These are phyloP conservation scores for Saccharomyces jurei DNA, from an alignment of 805 yeast genomes.

Conservation along the genomic window DNA sequence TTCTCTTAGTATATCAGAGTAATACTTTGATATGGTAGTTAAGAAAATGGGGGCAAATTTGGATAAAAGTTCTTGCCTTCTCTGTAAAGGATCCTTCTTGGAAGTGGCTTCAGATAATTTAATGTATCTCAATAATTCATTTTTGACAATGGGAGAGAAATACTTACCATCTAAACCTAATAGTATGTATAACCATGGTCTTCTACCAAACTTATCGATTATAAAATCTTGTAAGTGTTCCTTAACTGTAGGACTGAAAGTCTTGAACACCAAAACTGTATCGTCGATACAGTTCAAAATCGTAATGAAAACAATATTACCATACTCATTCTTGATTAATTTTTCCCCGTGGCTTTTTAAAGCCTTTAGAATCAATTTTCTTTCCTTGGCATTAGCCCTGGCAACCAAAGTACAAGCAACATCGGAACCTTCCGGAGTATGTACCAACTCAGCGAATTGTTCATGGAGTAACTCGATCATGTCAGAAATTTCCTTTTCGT, in stretches of 20 bases:
- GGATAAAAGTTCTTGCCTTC: slow-evolving; percentile 61
- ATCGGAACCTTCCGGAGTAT: slow-evolving; percentile 88
- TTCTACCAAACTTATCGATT: slow-evolving; percentile 69
- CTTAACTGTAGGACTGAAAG: slow-evolving; percentile 42
- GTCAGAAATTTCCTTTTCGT: slow-evolving; percentile 59
- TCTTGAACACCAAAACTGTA: slow-evolving; percentile 71
- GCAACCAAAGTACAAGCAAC: slow-evolving; percentile 80
- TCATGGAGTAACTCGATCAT: slow-evolving; percentile 77
- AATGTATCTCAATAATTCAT: slow-evolving; percentile 53
- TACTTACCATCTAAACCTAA: slow-evolving; percentile 74
- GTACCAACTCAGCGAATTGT: slow-evolving; percentile 90
- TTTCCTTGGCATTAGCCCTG: slow-evolving; percentile 82
- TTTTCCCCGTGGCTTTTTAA: slow-evolving; percentile 71
- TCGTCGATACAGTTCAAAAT: slow-evolving; percentile 86
- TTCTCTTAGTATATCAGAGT: slow-evolving; percentile 49
- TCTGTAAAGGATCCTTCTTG: slow-evolving; percentile 72
- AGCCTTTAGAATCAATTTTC: slow-evolving; percentile 66
- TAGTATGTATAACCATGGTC: slow-evolving; percentile 78
- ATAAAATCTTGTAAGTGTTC: slow-evolving; percentile 54
- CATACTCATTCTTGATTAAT: slow-evolving; percentile 76
- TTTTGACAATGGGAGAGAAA: slow-evolving; percentile 64
- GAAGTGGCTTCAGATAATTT: slow-evolving; percentile 60
- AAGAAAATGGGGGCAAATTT: slow-evolving; percentile 61
- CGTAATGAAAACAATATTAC: slow-evolving; percentile 71
- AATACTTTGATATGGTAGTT: slow-evolving; percentile 42